These are phyloP conservation scores for Wakefieldia striispora DNA, from an alignment of 768 basidiomycete species.

Conservation along the genomic window DNA sequence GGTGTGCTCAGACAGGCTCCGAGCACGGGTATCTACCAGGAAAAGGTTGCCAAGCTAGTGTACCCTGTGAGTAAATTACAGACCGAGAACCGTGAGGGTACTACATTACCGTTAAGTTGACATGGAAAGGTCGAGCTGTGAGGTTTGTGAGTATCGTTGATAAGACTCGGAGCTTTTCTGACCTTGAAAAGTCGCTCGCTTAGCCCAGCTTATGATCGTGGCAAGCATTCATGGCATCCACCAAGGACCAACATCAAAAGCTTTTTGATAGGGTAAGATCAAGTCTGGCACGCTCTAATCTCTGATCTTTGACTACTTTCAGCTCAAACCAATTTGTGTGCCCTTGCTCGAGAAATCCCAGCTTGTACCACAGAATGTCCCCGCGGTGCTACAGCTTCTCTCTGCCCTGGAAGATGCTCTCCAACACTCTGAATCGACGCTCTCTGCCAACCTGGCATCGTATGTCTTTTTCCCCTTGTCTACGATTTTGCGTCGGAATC, in stretches of 20 bases:
- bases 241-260: slow-evolving; percentile 22
- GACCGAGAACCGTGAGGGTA: not conserved
- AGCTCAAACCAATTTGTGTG: slow-evolving; percentile 75
- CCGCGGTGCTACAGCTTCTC: slow-evolving; percentile 50
- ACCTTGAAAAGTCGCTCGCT: too few species aligned
- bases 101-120: not conserved
- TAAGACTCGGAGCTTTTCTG: too few species aligned
- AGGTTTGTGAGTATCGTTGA: too few species aligned
- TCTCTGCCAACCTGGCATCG: slow-evolving; percentile 64
- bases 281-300: not conserved
- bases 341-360: slow-evolving; percentile 71
- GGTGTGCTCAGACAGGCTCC: not conserved
- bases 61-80: not conserved
- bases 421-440: slow-evolving; percentile 38
- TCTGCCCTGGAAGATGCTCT: slow-evolving; percentile 50
- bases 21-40: not conserved
- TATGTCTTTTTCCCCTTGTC: slow-evolving; percentile 90
- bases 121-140: slow-evolving; percentile 1
- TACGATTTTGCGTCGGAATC: slow-evolving; percentile 75
- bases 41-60: too few species aligned
- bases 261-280: slow-evolving; percentile 40
- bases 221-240: slow-evolving; percentile 13
- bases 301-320: slow-evolving; percentile 1
- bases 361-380: slow-evolving; percentile 54
- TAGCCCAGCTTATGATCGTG: not conserved